phyloP scores from a whole-genome alignment of 2,329 filamentous ascomycete species.

The Botryotinia narcissicola region DNA sequence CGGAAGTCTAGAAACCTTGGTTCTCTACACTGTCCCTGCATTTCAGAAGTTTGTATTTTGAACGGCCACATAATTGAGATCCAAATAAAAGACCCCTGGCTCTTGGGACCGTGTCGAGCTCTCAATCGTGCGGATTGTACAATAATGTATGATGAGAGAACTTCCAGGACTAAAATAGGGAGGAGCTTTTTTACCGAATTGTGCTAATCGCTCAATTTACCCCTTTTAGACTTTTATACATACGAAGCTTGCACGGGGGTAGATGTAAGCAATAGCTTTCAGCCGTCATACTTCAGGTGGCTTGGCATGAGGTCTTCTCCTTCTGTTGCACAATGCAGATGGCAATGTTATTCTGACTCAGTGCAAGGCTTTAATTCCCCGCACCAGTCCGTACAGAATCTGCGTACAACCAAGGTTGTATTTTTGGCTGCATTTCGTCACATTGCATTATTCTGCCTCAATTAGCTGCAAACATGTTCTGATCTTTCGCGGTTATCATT shows the following conservation, averaged over 20 bases:
- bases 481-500: background rate
- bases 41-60: background rate
- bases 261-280: background rate
- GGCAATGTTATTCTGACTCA: too few species aligned
- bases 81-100: background rate
- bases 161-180: background rate
- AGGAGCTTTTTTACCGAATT: too few species aligned
- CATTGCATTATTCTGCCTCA: background rate
- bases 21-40: background rate
- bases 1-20: slow-evolving; percentile 25
- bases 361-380: background rate
- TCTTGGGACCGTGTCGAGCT: background rate
- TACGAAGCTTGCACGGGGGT: background rate
- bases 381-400: background rate
- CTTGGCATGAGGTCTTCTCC: background rate
- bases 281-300: background rate
- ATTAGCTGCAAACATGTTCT: background rate
- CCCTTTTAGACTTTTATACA: background rate
- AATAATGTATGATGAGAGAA: background rate
- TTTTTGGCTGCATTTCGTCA: background rate
- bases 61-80: slow-evolving; percentile 1
- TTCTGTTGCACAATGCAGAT: background rate
- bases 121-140: background rate
- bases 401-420: background rate
- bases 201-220: background rate